Evolutionary conservation across 176 grass and related monocot genomes (phyloP).

Genomic region (Bothriochloa decipiens): DNA sequence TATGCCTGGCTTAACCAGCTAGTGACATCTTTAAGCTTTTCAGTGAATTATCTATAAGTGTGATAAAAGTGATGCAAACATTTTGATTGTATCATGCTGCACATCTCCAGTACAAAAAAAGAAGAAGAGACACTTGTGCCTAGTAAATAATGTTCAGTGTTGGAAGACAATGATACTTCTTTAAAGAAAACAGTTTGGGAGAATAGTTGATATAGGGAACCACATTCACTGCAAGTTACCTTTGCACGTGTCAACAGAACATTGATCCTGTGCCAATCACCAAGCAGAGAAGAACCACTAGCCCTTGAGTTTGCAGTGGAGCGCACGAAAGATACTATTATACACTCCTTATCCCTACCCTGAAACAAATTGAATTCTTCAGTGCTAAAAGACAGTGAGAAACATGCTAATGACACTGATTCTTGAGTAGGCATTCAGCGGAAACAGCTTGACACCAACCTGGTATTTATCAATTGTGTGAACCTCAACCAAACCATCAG

Average conservation of each 20-base stretch:
- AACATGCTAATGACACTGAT: conserved; percentile 25
- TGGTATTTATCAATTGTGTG: conserved; percentile 99
- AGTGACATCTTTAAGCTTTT: background rate
- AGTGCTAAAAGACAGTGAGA: conserved; percentile 19
- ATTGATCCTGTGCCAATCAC: conserved; percentile 95
- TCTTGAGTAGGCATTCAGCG: background rate
- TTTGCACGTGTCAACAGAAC: conserved; percentile 92
- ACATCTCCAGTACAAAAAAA: background rate
- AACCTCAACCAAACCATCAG: conserved; percentile 79
- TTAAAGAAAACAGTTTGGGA: background rate
- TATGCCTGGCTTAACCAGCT: background rate
- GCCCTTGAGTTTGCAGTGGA: conserved; percentile 57
- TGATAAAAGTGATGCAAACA: conserved; percentile 12
- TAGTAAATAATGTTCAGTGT: background rate
- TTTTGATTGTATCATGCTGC: background rate
- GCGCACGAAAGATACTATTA: conserved; percentile 91
- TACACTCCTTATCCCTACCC: conserved; percentile 97
- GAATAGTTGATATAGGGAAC: background rate
- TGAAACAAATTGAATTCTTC: conserved; percentile 46
- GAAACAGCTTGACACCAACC: conserved; percentile 39
- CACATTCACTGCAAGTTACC: conserved; percentile 42
- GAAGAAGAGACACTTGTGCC: background rate
- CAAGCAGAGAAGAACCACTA: conserved; percentile 82
- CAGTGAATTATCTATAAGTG: background rate
- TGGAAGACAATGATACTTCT: background rate